Evolutionary conservation across 2,329 filamentous ascomycete genomes (phyloP).

Genomic region (Septoria petroselini): DNA sequence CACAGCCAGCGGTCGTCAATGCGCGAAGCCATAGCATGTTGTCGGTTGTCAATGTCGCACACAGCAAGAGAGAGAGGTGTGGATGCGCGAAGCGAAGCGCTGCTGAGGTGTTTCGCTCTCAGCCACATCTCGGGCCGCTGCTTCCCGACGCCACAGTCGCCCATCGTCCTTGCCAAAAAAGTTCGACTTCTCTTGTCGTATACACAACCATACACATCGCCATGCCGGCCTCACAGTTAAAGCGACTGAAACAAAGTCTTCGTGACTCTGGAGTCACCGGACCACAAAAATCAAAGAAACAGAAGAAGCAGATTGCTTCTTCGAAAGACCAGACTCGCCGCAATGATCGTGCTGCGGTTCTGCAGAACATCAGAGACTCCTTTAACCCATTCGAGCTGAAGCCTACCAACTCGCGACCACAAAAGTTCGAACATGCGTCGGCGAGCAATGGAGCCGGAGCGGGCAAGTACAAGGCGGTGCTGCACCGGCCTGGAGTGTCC

Average conservation of each 20-base stretch:
- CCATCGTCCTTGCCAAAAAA: slow-evolving; percentile 22
- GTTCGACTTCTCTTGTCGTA: slow-evolving; percentile 7
- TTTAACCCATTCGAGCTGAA: slow-evolving; percentile 97
- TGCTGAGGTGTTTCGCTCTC: background rate
- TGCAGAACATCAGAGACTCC: slow-evolving; percentile 84
- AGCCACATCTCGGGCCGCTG: slow-evolving; percentile 3
- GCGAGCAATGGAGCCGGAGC: slow-evolving; percentile 38
- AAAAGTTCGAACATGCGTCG: slow-evolving; percentile 71
- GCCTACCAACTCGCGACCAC: slow-evolving; percentile 59
- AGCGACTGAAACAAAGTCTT: slow-evolving; percentile 88
- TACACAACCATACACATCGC: background rate
- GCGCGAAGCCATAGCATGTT: slow-evolving; percentile 18
- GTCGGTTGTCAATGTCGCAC: background rate
- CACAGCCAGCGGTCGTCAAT: slow-evolving; percentile 46
- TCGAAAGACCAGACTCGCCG: slow-evolving; percentile 54
- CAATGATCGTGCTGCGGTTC: slow-evolving; percentile 72
- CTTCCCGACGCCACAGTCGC: slow-evolving; percentile 5
- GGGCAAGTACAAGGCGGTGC: slow-evolving; percentile 53
- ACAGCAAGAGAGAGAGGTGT: background rate
- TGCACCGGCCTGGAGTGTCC: slow-evolving; percentile 75
- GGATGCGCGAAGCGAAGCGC: background rate
- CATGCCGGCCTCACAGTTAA: slow-evolving; percentile 96
- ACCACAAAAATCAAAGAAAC: slow-evolving; percentile 92
- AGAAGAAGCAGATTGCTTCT: slow-evolving; percentile 56
- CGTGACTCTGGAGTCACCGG: slow-evolving; percentile 85